A percentile compares a stretch with the other conserved stretches of the same genome.
Conservation (phyloP, 2,329 filamentous ascomycete genomes). For the Colletotrichum sansevieriae region DNA sequence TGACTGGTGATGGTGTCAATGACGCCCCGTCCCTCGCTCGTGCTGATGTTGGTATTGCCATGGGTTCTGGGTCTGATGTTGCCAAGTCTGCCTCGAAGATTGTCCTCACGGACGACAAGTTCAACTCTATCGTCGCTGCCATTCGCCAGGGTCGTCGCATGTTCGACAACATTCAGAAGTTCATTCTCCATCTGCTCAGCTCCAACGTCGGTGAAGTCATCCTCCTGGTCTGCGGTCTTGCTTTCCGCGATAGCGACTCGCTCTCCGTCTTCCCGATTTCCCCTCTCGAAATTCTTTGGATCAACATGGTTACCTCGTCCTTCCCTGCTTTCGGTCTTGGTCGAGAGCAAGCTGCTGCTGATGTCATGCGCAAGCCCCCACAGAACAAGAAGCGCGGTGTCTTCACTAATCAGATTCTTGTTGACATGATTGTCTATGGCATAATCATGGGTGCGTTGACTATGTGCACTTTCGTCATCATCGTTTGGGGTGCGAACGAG, state of each 20-base stretch:
- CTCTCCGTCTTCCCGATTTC: slow-evolving; percentile 89
- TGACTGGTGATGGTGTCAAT: slow-evolving; percentile 92
- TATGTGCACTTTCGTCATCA: slow-evolving; percentile 74
- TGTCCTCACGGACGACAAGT: slow-evolving; percentile 89
- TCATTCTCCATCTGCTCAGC: slow-evolving; percentile 82
- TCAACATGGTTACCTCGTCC: slow-evolving; percentile 92
- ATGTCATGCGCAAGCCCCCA: slow-evolving; percentile 85
- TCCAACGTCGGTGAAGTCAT: slow-evolving; percentile 89
- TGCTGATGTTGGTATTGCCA: slow-evolving; percentile 89
- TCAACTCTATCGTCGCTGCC: slow-evolving; percentile 85
- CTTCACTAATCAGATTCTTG: slow-evolving; percentile 81
- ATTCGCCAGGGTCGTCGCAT: slow-evolving; percentile 87
- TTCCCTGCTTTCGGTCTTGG: slow-evolving; percentile 91
- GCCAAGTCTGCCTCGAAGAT: slow-evolving; percentile 87
- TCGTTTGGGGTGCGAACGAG: slow-evolving; percentile 68
- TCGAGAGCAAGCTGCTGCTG: slow-evolving; percentile 79
- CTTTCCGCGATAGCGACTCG: slow-evolving; percentile 78
- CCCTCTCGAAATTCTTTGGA: slow-evolving; percentile 90
- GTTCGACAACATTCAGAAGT: slow-evolving; percentile 92
- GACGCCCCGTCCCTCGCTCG: slow-evolving; percentile 85
- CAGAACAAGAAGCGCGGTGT: slow-evolving; percentile 77
- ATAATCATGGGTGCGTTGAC: slow-evolving; percentile 80
- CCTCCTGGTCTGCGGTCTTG: slow-evolving; percentile 83
- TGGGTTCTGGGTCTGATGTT: slow-evolving; percentile 90
- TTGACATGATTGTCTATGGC: slow-evolving; percentile 86